phyloP scores from a whole-genome alignment of 2,329 filamentous ascomycete genomes.

The Neopestalotiopsis clavispora region DNA sequence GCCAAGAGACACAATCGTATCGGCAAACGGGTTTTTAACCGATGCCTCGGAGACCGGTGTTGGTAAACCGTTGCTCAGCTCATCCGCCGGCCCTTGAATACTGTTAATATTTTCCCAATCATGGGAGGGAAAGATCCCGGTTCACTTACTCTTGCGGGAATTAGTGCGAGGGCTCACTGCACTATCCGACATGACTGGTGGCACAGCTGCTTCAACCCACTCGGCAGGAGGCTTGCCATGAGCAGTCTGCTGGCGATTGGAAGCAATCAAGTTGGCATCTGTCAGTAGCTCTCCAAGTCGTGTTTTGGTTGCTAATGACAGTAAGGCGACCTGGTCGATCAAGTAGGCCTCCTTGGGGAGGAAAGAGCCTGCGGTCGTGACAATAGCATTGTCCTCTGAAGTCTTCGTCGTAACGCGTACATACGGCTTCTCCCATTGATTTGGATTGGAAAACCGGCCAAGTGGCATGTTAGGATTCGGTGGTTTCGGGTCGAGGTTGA shows the following conservation, averaged over 20 bases:
- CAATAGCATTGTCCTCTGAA: slow-evolving; percentile 64
- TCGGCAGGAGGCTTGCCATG: slow-evolving; percentile 80
- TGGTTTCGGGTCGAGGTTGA: slow-evolving; percentile 60
- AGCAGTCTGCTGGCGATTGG: slow-evolving; percentile 75
- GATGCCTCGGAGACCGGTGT: slow-evolving; percentile 53
- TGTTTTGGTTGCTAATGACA: slow-evolving; percentile 84
- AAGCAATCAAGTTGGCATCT: slow-evolving; percentile 74
- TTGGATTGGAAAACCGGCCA: slow-evolving; percentile 54
- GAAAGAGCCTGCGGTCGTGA: slow-evolving; percentile 69
- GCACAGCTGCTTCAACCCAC: slow-evolving; percentile 72
- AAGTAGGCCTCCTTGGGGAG: slow-evolving; percentile 77
- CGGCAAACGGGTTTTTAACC: slow-evolving; percentile 54
- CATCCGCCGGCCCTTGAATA: slow-evolving; percentile 43
- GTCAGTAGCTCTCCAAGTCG: slow-evolving; percentile 77
- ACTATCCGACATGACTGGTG: slow-evolving; percentile 41
- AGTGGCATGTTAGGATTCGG: slow-evolving; percentile 43
- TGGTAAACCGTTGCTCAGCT: slow-evolving; percentile 45
- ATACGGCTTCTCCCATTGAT: slow-evolving; percentile 54
- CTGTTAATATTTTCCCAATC: slow-evolving; percentile 37
- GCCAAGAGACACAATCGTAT: slow-evolving; percentile 64
- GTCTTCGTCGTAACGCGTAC: slow-evolving; percentile 59
- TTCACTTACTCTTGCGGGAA: slow-evolving; percentile 63
- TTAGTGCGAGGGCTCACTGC: slow-evolving; percentile 59
- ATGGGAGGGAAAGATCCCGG: slow-evolving; percentile 11
- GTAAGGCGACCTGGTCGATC: slow-evolving; percentile 80